Conservation (phyloP, 352 stramenopile genomes). For the Phytophthora macrochlamydospora region DNA sequence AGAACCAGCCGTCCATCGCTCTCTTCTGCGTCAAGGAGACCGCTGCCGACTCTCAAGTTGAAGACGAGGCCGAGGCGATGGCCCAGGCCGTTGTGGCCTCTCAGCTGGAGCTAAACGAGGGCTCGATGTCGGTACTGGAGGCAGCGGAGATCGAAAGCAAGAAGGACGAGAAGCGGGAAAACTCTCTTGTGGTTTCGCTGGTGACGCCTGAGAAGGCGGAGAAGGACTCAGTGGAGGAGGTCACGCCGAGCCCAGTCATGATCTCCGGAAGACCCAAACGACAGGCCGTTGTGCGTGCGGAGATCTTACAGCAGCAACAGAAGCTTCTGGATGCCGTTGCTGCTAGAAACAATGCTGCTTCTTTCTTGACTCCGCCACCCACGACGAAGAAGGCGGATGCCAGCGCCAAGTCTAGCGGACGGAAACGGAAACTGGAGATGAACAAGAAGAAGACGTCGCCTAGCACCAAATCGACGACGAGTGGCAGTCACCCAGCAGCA, state of each 20-base stretch:
- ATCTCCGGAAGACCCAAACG: constrained; percentile 59
- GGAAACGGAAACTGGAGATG: constrained; percentile 75
- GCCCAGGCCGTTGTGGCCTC: constrained; percentile 10
- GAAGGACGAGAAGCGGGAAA: constrained; percentile 7
- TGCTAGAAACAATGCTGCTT: constrained; percentile 27
- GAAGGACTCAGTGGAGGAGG: not conserved
- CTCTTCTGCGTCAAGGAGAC: constrained; percentile 56
- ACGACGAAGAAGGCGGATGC: constrained; percentile 26
- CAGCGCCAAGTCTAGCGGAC: constrained; percentile 20
- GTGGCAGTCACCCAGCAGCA: constrained; percentile 22
- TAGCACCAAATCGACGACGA: constrained; percentile 21
- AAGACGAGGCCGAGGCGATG: constrained; percentile 4
- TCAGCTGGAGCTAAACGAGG: constrained; percentile 3
- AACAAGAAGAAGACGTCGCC: constrained; percentile 53
- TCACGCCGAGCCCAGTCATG: constrained; percentile 8
- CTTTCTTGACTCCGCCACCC: constrained; percentile 40
- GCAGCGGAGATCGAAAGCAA: constrained; percentile 14
- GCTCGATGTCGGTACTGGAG: not conserved
- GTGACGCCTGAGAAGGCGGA: constrained; percentile 12
- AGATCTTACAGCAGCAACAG: constrained; percentile 48
- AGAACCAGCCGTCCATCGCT: constrained; percentile 70
- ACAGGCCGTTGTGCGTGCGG: constrained; percentile 51
- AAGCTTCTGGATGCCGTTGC: constrained; percentile 37
- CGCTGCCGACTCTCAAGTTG: not conserved
- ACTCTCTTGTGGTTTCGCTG: not conserved